Evolutionary conservation across 176 grass and related monocot species (phyloP), one percentile per base, ranked within the genome.

Genomic region (Miscanthus lutarioriparius): DNA sequence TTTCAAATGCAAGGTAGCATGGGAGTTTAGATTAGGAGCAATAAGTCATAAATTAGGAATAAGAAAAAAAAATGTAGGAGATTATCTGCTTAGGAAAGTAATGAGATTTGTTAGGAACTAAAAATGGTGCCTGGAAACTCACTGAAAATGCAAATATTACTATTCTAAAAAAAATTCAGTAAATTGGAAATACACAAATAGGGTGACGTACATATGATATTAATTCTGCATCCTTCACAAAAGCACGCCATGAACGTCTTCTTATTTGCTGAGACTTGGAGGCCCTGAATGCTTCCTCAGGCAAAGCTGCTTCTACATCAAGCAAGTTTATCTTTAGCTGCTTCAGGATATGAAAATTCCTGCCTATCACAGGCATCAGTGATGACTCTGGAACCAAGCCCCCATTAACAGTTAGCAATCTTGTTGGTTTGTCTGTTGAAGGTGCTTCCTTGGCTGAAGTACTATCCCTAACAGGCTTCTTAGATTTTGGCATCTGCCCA

Each of bases 141-240:
- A 69, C 5, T 85, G 54, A 80, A 53, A 76, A 66, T 67, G 3
- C 40, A 81, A 80, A 6, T 25, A 65, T 27, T 77, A 62, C 45
- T 72, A 56, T 26, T 28, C 1, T 74, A 77, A 44, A 71, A 37
- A 79, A 35, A 68, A 36, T 22, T 37, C 16, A 47, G 69, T 75
- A 74, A 56, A 28, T 66, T 8, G 20, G 67, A 70, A 35, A 27
- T 67, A 51, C 77, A 67, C 41, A 77, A 56, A 83, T 76, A 74
- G 74, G 87, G 63, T 56, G 62, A 65, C 68, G 22, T 80, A 95
- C 96, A 93, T 95, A 89, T 68, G 87, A 95, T 87, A 98, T 95
- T 61, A 93, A 95, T 74, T 98, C 91, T 78, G 93, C 89, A 36
- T 78, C 82, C 83, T 98, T 98, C 54, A 98, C 91, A 93, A 98